Conservation (phyloP, 805 yeast species). For the Tetrapisispora pingtungensis region DNA sequence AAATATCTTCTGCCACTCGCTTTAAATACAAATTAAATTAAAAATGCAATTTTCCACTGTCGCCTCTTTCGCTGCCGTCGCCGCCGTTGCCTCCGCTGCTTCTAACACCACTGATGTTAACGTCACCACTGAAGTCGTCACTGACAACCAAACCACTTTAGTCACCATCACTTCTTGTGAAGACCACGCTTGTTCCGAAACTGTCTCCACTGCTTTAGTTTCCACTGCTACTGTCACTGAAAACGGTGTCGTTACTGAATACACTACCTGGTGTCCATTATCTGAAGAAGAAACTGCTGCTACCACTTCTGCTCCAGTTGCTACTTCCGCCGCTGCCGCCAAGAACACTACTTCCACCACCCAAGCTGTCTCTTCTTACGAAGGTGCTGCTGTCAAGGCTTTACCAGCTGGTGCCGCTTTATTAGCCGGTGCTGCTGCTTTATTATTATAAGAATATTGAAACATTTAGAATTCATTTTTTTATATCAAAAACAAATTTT, state of each 20-base stretch:
- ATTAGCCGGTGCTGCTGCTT: constrained; percentile 41
- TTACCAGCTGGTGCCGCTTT: constrained; percentile 40
- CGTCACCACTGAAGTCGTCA: constrained; percentile 18
- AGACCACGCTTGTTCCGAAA: constrained; percentile 25
- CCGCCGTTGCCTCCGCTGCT: constrained; percentile 25
- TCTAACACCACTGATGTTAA: constrained; percentile 8
- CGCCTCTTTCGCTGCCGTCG: constrained; percentile 30
- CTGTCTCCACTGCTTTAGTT: constrained; percentile 28
- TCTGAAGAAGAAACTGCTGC: constrained; percentile 10
- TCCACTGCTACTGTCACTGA: constrained; percentile 30
- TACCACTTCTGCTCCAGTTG: constrained; percentile 5
- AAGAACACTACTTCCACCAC: constrained; percentile 14
- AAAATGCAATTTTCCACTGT: constrained; percentile 35
- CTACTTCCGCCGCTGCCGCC: constrained; percentile 7
- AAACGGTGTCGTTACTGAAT: constrained; percentile 29
- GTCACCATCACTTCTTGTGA: constrained; percentile 32
- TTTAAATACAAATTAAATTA: constrained; percentile 7
- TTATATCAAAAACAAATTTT: background rate
- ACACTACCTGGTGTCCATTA: constrained; percentile 30
- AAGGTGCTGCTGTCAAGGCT: constrained; percentile 38
- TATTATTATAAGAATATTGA: constrained; percentile 32
- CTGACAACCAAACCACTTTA: constrained; percentile 25
- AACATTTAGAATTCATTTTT: constrained; percentile 2
- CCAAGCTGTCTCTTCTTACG: constrained; percentile 27
- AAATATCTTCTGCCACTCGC: constrained; percentile 25